A percentile compares a stretch with the other conserved stretches of the same genome.
These are phyloP conservation scores for Wickerhamiella azymoides DNA, from an alignment of 805 yeast species.

Conservation along the genomic window DNA sequence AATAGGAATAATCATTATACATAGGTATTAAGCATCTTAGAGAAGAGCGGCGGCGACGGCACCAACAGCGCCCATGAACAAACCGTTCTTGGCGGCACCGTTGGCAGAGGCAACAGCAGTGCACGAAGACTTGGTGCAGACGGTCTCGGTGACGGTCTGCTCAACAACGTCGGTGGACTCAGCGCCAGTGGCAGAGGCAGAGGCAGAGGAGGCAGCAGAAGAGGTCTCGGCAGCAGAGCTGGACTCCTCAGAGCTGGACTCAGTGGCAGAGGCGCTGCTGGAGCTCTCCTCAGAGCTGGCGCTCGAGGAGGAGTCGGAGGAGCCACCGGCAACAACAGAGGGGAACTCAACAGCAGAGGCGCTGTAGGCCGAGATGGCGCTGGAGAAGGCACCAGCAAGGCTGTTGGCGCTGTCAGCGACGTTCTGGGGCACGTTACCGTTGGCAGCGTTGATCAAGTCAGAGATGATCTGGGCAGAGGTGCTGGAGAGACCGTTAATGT, in stretches of 20 bases:
- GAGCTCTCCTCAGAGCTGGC: background rate
- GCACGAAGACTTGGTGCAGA: conserved; percentile 7
- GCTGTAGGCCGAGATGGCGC: conserved; percentile 6
- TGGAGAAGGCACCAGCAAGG: conserved; percentile 3
- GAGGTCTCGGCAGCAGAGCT: conserved; percentile 4
- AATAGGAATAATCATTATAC: background rate
- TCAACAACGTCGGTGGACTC: background rate
- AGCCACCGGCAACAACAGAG: background rate
- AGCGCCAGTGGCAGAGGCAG: background rate
- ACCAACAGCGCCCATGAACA: conserved; percentile 5
- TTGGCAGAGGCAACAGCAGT: conserved; percentile 7
- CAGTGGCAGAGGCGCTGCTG: background rate
- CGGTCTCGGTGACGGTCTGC: conserved; percentile 8
- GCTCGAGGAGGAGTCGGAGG: conserved; percentile 1
- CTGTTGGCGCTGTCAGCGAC: conserved; percentile 12
- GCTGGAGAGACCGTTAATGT: conserved; percentile 14
- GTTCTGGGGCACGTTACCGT: conserved; percentile 8
- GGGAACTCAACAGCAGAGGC: conserved; percentile 3
- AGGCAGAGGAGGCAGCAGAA: background rate
- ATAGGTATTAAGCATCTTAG: background rate
- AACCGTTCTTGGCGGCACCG: conserved; percentile 7
- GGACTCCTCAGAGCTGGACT: background rate
- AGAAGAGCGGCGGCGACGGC: conserved; percentile 7
- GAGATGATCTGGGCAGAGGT: conserved; percentile 15
- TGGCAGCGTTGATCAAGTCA: conserved; percentile 9